A percentile compares a stretch with the other conserved stretches of the same genome.
Evolutionary conservation across 345 rosid genomes (phyloP).

Genomic region (Hypericum perforatum): DNA sequence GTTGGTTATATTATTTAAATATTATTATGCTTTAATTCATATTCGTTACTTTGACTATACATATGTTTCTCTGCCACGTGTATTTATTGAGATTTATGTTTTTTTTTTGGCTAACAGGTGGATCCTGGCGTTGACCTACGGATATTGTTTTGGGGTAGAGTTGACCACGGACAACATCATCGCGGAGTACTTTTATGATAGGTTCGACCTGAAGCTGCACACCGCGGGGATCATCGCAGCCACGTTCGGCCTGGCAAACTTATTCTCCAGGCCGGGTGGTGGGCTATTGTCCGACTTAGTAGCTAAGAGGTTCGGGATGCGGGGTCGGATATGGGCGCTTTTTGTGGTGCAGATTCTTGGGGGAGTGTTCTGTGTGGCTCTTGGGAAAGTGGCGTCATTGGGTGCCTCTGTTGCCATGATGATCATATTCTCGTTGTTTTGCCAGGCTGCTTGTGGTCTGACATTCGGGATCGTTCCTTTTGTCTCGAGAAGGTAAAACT

Average conservation of each 20-base stretch:
- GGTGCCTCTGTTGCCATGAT: slow-evolving; percentile 43
- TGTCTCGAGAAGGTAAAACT: slow-evolving; percentile 57
- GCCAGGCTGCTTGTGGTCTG: slow-evolving; percentile 83
- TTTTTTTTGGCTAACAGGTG: slow-evolving; percentile 16
- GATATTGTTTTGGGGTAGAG: slow-evolving; percentile 90
- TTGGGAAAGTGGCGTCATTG: slow-evolving; percentile 42
- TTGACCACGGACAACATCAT: slow-evolving; percentile 73
- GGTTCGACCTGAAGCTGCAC: slow-evolving; percentile 57
- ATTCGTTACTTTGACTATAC: too few species aligned
- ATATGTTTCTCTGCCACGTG: too few species aligned
- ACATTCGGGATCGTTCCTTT: slow-evolving; percentile 92
- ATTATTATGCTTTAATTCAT: too few species aligned
- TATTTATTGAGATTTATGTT: too few species aligned
- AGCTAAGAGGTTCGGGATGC: slow-evolving; percentile 65
- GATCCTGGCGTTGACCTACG: slow-evolving; percentile 76
- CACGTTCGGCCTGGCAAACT: slow-evolving; percentile 70
- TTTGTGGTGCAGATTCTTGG: slow-evolving; percentile 69
- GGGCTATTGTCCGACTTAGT: slow-evolving; percentile 56
- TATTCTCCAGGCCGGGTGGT: slow-evolving; percentile 69
- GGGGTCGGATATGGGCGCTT: slow-evolving; percentile 78
- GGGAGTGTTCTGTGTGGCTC: slow-evolving; percentile 53
- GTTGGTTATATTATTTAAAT: too few species aligned
- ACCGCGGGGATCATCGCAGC: slow-evolving; percentile 91
- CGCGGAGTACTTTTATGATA: slow-evolving; percentile 78
- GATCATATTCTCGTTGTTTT: slow-evolving; percentile 65